Base-by-base conservation (phyloP, 2,329 filamentous ascomycete species). In the Sporothrix globosa region DNA sequence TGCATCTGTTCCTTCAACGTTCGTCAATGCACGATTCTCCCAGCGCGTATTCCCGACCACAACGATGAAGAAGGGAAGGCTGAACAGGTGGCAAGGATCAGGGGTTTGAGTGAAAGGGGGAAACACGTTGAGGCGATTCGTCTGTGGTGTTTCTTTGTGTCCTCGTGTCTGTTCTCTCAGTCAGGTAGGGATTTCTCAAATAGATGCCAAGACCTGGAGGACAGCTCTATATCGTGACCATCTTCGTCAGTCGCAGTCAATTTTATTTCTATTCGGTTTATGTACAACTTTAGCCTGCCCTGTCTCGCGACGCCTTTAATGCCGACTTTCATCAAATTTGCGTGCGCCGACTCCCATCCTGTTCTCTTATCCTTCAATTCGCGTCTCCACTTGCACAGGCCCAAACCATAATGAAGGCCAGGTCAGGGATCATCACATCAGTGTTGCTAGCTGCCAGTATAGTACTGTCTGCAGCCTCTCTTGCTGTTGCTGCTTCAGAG, bases 171-270 rank as follows among this genome's bases (percentile, higher is more conserved):
- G 0, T n/a, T 50, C 41, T 7, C 14, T 27, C 41, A 24, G 10
- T 9, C 14, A 19, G 9, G 13, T 2, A 21, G 48, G 1, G n/a
- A 10, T 11, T n/a, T 44, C 41, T 48, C 58, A 30, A 24, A 53
- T 53, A 67, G 19, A 39, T 53, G 48, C 63, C 63, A 67, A 67
- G 63, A 67, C 30, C n/a, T 11, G 19, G 48, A 7, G 9, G 6
- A 24, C 41, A 9, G 19, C 58, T 17, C 10, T 9, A 7, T 50
- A 34, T 27, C 27, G 24, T 34, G 30, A n/a, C 27, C 44, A 11
- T 34, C 30, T 34, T 65, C 24, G 21, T 13, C 24, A 34, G 34
- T 34, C 34, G 34, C 34, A 34, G 34, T 34, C 34, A 7, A 34
- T 34, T 34, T 34, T 34, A 4, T 34, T 2, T 34, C 9, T 34